phyloP scores from a whole-genome alignment of 805 yeast genomes.

The Pichia ethanolica region DNA sequence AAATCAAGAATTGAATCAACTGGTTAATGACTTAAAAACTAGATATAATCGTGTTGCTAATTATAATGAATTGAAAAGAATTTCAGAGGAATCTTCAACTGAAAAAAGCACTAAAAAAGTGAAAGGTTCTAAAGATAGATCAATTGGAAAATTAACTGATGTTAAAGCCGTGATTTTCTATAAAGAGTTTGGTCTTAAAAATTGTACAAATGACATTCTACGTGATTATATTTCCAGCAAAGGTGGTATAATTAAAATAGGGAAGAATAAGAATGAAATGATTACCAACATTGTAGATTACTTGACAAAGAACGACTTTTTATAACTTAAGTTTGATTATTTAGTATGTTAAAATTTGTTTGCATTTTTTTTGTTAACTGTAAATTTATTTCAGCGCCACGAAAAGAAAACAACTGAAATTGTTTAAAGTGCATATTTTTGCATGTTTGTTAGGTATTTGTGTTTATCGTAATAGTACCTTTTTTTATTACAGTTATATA shows the following conservation, averaged over 20 bases:
- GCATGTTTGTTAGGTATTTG: no score
- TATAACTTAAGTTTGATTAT: neutral
- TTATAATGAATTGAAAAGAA: slow-evolving; percentile 5
- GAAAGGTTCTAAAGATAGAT: neutral
- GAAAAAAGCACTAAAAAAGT: neutral
- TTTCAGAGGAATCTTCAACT: neutral
- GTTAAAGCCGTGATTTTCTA: neutral
- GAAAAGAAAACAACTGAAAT: no score
- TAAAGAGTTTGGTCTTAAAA: neutral
- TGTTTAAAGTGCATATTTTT: no score
- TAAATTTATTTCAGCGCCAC: no score
- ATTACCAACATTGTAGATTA: slow-evolving; percentile 33
- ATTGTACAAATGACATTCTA: slow-evolving; percentile 10
- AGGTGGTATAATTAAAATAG: slow-evolving; percentile 29
- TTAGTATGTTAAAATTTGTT: no score
- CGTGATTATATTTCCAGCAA: slow-evolving; percentile 29
- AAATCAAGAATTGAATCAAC: neutral
- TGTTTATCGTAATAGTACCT: no score
- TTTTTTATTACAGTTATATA: no score
- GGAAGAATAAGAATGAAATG: slow-evolving; percentile 35
- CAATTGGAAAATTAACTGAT: neutral
- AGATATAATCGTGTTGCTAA: slow-evolving; percentile 21
- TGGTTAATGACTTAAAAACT: slow-evolving; percentile 14
- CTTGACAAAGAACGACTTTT: slow-evolving; percentile 4
- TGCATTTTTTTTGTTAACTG: no score